phyloP scores from a whole-genome alignment of 345 rosid genomes.

The Passiflora organensis region DNA sequence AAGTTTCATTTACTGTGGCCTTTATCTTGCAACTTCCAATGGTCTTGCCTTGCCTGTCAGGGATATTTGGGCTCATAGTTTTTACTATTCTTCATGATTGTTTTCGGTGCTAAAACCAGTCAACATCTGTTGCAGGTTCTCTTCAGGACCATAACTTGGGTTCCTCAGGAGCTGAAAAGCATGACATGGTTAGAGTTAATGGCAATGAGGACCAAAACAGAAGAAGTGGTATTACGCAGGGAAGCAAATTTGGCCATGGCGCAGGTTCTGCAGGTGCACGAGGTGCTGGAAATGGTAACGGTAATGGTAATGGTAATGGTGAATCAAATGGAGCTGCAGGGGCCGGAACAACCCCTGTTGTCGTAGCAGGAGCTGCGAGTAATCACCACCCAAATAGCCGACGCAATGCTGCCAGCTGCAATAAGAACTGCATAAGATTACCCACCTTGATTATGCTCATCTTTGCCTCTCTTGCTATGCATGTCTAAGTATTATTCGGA shows the following conservation, averaged over 20 bases:
- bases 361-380: constrained; percentile 23
- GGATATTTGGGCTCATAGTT: too few species aligned
- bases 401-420: constrained; percentile 12
- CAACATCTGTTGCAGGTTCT: neutral
- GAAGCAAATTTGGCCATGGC: neutral
- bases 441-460: neutral
- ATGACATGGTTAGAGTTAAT: neutral
- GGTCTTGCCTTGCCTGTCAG: too few species aligned
- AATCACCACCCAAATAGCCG: constrained; percentile 18
- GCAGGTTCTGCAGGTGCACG: neutral
- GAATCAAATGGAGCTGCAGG: constrained; percentile 2
- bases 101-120: neutral
- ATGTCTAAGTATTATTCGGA: neutral
- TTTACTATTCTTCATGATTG: neutral
- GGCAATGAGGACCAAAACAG: neutral
- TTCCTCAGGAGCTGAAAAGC: neutral
- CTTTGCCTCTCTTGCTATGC: neutral
- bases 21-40: too few species aligned
- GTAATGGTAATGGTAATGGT: neutral
- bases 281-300: constrained; percentile 1
- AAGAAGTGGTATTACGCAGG: neutral
- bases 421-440: neutral
- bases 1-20: too few species aligned
- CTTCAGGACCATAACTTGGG: neutral
- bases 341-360: constrained; percentile 13